A percentile compares a stretch with the other conserved stretches of the same genome.
phyloP scores from a whole-genome alignment of 345 rosid genomes.

The Salix caprea region DNA sequence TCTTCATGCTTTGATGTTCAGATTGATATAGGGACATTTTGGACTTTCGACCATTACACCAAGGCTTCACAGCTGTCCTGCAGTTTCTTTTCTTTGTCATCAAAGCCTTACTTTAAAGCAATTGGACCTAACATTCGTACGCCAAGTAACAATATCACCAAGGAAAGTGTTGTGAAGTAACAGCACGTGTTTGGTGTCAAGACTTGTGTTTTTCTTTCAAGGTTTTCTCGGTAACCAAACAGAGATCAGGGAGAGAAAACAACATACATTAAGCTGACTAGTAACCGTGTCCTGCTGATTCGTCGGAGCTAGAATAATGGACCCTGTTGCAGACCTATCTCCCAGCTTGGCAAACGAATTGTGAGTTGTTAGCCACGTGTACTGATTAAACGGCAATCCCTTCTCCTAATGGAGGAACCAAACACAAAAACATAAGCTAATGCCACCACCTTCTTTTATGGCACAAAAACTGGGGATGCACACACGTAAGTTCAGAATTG shows the following conservation, averaged over 20 bases:
- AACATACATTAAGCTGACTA: constrained; percentile 27
- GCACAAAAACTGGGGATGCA: too few species aligned
- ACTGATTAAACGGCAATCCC: constrained; percentile 48
- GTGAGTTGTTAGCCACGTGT: constrained; percentile 56
- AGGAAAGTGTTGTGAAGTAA: neutral
- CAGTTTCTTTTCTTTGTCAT: neutral
- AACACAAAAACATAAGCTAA: neutral
- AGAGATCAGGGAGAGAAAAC: neutral
- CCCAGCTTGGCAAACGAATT: constrained; percentile 52
- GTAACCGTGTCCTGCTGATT: constrained; percentile 36
- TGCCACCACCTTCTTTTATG: neutral
- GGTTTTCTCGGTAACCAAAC: constrained; percentile 4
- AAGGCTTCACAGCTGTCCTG: neutral
- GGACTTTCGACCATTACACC: neutral
- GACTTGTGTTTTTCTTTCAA: neutral
- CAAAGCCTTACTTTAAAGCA: constrained; percentile 9
- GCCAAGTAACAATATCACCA: neutral
- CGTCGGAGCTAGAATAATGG: constrained; percentile 16
- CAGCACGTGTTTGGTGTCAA: neutral
- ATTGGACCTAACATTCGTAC: constrained; percentile 1
- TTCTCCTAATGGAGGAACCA: constrained; percentile 5
- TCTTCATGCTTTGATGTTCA: neutral
- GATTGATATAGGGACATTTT: neutral
- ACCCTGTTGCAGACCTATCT: constrained; percentile 19
- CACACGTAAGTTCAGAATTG: neutral